Conservation (phyloP, 768 basidiomycete species). For the Lactifluus rugatus region DNA sequence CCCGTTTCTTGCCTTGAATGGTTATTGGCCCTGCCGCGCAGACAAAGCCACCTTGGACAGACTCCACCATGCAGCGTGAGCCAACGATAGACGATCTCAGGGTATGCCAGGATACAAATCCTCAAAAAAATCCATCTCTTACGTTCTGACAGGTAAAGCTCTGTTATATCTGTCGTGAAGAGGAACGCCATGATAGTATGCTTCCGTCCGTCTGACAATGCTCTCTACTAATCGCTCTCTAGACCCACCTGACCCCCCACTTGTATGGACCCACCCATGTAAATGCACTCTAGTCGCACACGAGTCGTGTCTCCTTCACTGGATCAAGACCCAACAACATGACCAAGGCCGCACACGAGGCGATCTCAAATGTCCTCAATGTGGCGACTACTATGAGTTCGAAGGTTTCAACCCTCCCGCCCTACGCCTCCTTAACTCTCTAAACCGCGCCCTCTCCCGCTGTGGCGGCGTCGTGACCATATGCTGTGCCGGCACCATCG, state of each 20-base stretch:
- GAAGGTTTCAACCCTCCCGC: conserved; percentile 51
- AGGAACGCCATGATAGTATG: conserved; percentile 44
- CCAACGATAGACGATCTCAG: conserved; percentile 29
- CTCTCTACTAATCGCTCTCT: conserved; percentile 1
- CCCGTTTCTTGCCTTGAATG: too few relatives aligned
- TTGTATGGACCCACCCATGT: conserved; percentile 71
- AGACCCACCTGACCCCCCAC: conserved; percentile 41
- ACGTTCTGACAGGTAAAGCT: conserved; percentile 43
- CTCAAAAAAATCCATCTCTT: not conserved
- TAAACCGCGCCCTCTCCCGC: conserved; percentile 41
- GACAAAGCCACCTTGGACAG: too few relatives aligned
- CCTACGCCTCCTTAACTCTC: conserved; percentile 39
- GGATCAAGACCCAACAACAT: conserved; percentile 66
- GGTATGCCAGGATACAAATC: conserved; percentile 11
- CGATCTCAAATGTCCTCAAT: conserved; percentile 76
- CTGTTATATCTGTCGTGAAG: conserved; percentile 75
- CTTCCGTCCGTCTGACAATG: not conserved
- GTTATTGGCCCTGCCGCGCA: too few relatives aligned
- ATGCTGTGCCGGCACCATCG: conserved; percentile 39
- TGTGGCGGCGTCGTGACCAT: conserved; percentile 45
- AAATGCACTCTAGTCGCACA: conserved; percentile 74
- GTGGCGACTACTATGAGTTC: conserved; percentile 54
- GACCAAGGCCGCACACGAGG: conserved; percentile 43
- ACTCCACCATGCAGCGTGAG: conserved; percentile 3
- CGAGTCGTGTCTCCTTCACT: conserved; percentile 67